phyloP scores from a whole-genome alignment of 1,284 basidiomycete species.

The Sphagnurus paluster region DNA sequence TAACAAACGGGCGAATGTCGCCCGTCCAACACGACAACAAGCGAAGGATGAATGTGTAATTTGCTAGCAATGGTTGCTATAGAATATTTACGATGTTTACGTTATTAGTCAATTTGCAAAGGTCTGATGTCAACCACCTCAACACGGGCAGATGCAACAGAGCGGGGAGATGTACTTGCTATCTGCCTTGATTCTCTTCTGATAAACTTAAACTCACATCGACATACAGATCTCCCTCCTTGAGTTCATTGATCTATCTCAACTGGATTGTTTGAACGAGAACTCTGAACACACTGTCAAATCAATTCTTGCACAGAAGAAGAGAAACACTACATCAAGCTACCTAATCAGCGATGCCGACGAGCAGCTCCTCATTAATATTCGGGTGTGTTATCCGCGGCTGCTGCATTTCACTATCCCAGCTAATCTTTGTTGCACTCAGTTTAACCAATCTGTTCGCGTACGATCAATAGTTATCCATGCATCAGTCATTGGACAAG shows the following conservation, averaged over 20 bases:
- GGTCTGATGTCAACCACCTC: slow-evolving; percentile 19
- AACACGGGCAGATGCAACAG: slow-evolving; percentile 7
- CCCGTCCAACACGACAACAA: slow-evolving; percentile 87
- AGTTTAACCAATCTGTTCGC: slow-evolving; percentile 83
- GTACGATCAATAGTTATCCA: slow-evolving; percentile 71
- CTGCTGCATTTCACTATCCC: not conserved
- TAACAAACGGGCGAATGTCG: slow-evolving; percentile 68
- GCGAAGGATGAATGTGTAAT: slow-evolving; percentile 92
- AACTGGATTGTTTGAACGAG: slow-evolving; percentile 81
- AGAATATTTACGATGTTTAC: slow-evolving; percentile 11
- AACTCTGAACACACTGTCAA: slow-evolving; percentile 58
- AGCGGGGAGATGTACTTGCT: slow-evolving; percentile 14
- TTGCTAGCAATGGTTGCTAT: slow-evolving; percentile 40
- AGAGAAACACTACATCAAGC: slow-evolving; percentile 42
- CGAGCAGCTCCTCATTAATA: slow-evolving; percentile 73
- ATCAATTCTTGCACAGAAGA: slow-evolving; percentile 52
- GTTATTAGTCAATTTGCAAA: slow-evolving; percentile 13
- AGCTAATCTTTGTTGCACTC: slow-evolving; percentile 1
- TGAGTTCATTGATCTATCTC: slow-evolving; percentile 57
- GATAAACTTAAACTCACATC: slow-evolving; percentile 7
- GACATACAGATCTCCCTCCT: slow-evolving; percentile 53
- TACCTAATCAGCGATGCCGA: slow-evolving; percentile 81
- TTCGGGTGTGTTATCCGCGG: slow-evolving; percentile 52
- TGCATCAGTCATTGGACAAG: slow-evolving; percentile 48
- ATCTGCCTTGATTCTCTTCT: not conserved